phyloP scores from a whole-genome alignment of 192 early-diverging fungal genomes.

The Geranomyces variabilis region DNA sequence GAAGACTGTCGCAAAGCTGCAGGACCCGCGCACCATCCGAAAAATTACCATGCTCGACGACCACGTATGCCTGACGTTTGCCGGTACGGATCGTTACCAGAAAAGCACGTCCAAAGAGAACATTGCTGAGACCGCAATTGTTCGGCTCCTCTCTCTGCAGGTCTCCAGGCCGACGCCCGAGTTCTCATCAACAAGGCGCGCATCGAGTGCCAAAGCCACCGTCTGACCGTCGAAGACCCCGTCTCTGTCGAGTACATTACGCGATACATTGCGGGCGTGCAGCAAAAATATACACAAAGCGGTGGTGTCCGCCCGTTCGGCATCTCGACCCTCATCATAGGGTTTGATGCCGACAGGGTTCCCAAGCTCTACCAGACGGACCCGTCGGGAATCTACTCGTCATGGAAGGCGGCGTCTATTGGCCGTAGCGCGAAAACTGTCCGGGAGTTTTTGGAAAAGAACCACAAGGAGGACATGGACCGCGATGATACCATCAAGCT shows the following conservation, averaged over 20 bases:
- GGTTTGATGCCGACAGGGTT: slow-evolving; percentile 84
- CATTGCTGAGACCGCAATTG: no score
- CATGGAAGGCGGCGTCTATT: slow-evolving; percentile 98
- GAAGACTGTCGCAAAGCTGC: slow-evolving; percentile 92
- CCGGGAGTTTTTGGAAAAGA: slow-evolving; percentile 98
- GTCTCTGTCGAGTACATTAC: slow-evolving; percentile 98
- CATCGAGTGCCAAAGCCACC: slow-evolving; percentile 96
- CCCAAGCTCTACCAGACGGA: slow-evolving; percentile 98
- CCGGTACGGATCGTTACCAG: slow-evolving; percentile 72
- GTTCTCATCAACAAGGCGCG: slow-evolving; percentile 96
- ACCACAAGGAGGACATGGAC: slow-evolving; percentile 84
- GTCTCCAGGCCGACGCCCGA: slow-evolving; percentile 93
- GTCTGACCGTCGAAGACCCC: slow-evolving; percentile 95
- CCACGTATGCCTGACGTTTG: slow-evolving; percentile 95
- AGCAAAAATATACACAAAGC: slow-evolving; percentile 99
- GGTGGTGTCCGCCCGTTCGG: slow-evolving; percentile 98
- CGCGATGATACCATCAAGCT: slow-evolving; percentile 86
- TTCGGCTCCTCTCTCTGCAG: slow-evolving; percentile 38
- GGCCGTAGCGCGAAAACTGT: slow-evolving; percentile 96
- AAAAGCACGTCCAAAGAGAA: background rate
- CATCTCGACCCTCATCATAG: slow-evolving; percentile 94
- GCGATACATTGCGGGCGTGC: slow-evolving; percentile 91
- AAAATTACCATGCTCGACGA: slow-evolving; percentile 98
- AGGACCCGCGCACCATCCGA: slow-evolving; percentile 94
- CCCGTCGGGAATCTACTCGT: slow-evolving; percentile 97